Base-by-base conservation (phyloP, 2,329 filamentous ascomycete genomes). In the Rhinocladiella mackenziei region DNA sequence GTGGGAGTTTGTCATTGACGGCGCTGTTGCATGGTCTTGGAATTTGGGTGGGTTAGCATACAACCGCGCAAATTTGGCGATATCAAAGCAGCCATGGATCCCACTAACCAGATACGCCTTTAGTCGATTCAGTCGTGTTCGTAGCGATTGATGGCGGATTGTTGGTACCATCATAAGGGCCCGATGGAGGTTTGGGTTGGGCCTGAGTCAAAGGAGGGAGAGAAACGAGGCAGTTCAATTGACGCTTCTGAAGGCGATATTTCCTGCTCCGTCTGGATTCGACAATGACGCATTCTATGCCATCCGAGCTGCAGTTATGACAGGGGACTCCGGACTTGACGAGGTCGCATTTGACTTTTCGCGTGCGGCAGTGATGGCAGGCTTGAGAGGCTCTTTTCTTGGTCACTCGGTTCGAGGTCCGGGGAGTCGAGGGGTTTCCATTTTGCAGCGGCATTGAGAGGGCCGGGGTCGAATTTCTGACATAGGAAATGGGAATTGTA, bases 271-370 rank as follows among this genome's bases (percentile, higher is more conserved):
- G 39, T 30, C 34, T 45, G 7, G 50, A 53, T 22, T 53, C 50
- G 39, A 48, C 32, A 14, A 50, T 35, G 28, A 53, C 28, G 18
- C 50, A 53, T 36, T 53, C 50, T 11, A 53, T 44, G 29, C 43
- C 50, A 18, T 53, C 50, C 5, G 39, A 39, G 14, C 31, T 34
- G 41, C 50, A 53, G 19, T 50, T 49, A 35, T 49, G 43, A 38
- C 50, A 53, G 3, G 50, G 50, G 18, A 40, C 18, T 17, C 50
- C 46, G n/a, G 43, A 50, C 20, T 49, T 46, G 28, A 47, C 40
- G 6, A 53, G 35, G 43, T 65, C 61, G 54, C 63, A 65, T 51
- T 62, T 64, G 26, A 65, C 63, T 45, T 62, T 66, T 19, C 59
- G 50, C 14, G 53, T 53, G 22, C 64, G 59, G 47, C 63, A 66